Evolutionary conservation across 1,284 basidiomycete genomes (phyloP).

Genomic region (Volvariella volvacea): DNA sequence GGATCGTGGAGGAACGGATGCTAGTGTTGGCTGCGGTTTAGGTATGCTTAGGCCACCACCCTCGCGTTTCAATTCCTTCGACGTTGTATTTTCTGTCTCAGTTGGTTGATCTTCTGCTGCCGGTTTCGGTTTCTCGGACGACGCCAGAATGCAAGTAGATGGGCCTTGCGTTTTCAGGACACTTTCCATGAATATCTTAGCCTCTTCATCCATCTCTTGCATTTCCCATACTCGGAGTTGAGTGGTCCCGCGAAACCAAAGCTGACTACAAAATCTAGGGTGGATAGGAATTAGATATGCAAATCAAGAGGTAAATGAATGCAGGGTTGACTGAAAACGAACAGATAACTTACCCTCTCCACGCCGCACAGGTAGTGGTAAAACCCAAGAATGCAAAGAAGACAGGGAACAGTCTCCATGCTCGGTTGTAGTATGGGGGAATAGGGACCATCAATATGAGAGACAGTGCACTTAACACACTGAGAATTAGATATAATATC

Average conservation of each 20-base stretch:
- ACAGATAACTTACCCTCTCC: no score
- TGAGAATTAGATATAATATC: constrained; percentile 15
- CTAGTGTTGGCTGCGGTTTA: no score
- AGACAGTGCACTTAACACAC: constrained; percentile 19
- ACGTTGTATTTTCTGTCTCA: no score
- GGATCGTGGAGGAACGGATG: no score
- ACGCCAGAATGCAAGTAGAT: no score
- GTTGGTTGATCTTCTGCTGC: no score
- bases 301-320: no score
- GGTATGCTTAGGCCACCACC: no score
- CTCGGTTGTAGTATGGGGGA: constrained; percentile 20
- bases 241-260: constrained; percentile 25
- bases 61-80: no score
- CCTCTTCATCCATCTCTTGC: constrained; percentile 19
- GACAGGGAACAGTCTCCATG: constrained; percentile 25
- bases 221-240: constrained; percentile 30
- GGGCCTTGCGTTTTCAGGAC: constrained; percentile 7
- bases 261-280: constrained; percentile 26
- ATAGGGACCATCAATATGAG: constrained; percentile 21
- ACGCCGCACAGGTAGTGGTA: constrained; percentile 12
- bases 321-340: no score
- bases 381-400: constrained; percentile 23
- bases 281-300: no score
- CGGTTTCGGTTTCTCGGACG: no score
- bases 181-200: constrained; percentile 13